Evolutionary conservation across 2,329 filamentous ascomycete genomes (phyloP).

Genomic region (Lachnellula subtilissima): DNA sequence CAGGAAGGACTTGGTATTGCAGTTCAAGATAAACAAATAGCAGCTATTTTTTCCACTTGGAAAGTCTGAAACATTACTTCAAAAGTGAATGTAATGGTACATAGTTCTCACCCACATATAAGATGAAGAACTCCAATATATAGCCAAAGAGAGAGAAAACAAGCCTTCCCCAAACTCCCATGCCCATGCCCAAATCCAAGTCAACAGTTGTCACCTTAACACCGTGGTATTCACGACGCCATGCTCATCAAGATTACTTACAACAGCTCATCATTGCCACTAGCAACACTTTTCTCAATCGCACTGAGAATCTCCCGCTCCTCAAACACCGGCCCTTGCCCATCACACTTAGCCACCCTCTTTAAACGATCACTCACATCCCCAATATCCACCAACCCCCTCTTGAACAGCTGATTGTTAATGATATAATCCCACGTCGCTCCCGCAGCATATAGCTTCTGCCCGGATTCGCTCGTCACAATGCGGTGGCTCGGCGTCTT

Average conservation of each 20-base stretch:
- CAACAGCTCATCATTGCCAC: slow-evolving; percentile 73
- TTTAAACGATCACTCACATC: slow-evolving; percentile 77
- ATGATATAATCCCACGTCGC: slow-evolving; percentile 91
- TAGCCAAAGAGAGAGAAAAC: background rate
- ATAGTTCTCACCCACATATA: background rate
- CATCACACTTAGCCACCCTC: slow-evolving; percentile 72
- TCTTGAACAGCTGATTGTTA: slow-evolving; percentile 68
- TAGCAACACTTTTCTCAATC: slow-evolving; percentile 73
- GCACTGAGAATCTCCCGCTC: slow-evolving; percentile 68
- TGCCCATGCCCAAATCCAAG: background rate
- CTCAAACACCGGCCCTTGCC: slow-evolving; percentile 81
- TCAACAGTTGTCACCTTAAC: background rate
- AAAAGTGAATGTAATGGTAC: too few relatives aligned
- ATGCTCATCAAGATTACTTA: slow-evolving; percentile 40
- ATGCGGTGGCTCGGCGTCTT: slow-evolving; percentile 66
- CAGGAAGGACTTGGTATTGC: too few relatives aligned
- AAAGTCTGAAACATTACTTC: too few relatives aligned
- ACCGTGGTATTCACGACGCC: slow-evolving; percentile 1
- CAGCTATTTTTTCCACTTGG: too few relatives aligned
- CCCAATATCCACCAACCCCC: slow-evolving; percentile 74
- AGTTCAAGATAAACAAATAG: too few relatives aligned
- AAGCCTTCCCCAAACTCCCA: background rate
- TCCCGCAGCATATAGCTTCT: slow-evolving; percentile 66
- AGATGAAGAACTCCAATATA: background rate
- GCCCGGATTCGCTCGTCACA: slow-evolving; percentile 59